phyloP scores from a whole-genome alignment of 2,329 filamentous ascomycete genomes.

The Akanthomyces uredinophilus region DNA sequence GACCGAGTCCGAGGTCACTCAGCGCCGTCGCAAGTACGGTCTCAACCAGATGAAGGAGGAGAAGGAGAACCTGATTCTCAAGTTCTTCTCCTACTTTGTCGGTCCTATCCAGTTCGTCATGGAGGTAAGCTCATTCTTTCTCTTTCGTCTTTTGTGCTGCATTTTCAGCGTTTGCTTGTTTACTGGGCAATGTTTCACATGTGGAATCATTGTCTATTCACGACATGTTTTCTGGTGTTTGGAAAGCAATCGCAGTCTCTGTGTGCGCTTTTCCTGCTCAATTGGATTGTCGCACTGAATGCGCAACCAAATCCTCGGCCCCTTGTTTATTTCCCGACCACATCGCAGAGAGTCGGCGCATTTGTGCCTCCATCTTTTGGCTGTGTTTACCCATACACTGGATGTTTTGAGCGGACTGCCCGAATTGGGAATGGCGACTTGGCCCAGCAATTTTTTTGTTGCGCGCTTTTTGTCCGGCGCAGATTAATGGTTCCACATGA shows the following conservation, averaged over 20 bases:
- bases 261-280: not conserved
- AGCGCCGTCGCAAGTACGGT: constrained; percentile 66
- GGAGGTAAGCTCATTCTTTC: constrained; percentile 55
- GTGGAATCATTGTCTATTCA: not conserved
- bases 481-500: constrained; percentile 32
- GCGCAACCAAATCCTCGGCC: not conserved
- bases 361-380: not conserved
- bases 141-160: not conserved
- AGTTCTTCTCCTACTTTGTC: constrained; percentile 78
- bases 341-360: not conserved
- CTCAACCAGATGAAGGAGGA: constrained; percentile 89
- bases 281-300: constrained; percentile 6
- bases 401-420: constrained; percentile 16
- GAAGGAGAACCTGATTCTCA: constrained; percentile 77
- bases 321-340: not conserved
- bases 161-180: not conserved
- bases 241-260: not conserved
- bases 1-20: constrained; percentile 61
- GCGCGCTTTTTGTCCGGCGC: constrained; percentile 25
- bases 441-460: constrained; percentile 19
- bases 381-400: constrained; percentile 13
- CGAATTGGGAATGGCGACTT: constrained; percentile 12
- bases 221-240: not conserved
- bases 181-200: constrained; percentile 3
- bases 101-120: constrained; percentile 93